Evolutionary conservation across 1,284 basidiomycete genomes (phyloP), one percentile per base, ranked within the genome.

Genomic region (Vanrija sp.): DNA sequence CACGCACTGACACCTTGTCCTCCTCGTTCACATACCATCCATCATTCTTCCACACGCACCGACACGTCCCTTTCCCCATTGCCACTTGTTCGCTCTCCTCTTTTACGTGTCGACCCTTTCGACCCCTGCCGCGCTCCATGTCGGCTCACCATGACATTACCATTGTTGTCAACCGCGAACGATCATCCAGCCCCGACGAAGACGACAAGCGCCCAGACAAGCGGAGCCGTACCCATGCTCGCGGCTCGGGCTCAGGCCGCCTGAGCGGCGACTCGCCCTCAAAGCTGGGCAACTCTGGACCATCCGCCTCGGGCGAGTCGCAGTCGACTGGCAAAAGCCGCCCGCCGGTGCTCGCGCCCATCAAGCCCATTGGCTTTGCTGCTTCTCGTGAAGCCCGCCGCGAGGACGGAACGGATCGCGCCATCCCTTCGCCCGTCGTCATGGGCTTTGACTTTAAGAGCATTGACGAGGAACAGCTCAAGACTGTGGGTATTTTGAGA

Each of bases 371-470:
- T 26, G 72, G 72, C 1, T 73, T 73, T 40, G 72, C 70, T 7
- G 67, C 67, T 7, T 59, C 65, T 6, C 57, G 73, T 39, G 71
- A 73, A 49, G 60, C 64, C 1, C 58, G 69, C 25, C 60, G 68
- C 26, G 65, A 66, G 16, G 68, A 65, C 14, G 67, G 65, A 3
- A 42, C 43, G 7, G 65, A 67, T 7, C 49, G 52, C 10, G 50
- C 61, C 6, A 61, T 73, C 12, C 73, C 73, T 38, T 68, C 65
- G 10, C 73, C 73, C 1, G 73, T 75, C 1, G 73, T 75, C 19
- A 70, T 75, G 68, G 73, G 73, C 19, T 75, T 74, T 57, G 73
- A 75, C 48, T 73, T 73, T 49, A 69, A 73, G 51, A 58, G 55
- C 15, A 65, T 73, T 23, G 72, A 75, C 52, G 69, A 66, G 43